phyloP scores from a whole-genome alignment of 2,329 filamentous ascomycete species.

The Penicillium hordei region DNA sequence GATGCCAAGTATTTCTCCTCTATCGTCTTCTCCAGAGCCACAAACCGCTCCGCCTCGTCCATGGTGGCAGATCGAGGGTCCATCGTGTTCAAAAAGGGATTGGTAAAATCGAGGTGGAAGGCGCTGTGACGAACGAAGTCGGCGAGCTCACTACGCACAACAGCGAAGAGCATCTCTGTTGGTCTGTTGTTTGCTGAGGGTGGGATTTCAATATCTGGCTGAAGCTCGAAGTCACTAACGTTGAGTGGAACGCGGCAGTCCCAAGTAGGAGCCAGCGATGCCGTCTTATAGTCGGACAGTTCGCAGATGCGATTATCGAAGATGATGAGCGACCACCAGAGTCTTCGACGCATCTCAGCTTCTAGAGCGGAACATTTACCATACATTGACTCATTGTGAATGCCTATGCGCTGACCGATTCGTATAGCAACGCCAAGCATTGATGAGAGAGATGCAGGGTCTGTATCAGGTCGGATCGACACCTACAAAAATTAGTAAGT shows the following conservation, averaged over 20 bases:
- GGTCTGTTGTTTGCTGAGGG: neutral
- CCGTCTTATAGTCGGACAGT: neutral
- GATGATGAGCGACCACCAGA: neutral
- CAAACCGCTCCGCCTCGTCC: neutral
- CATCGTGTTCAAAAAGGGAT: neutral
- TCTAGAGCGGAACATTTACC: neutral
- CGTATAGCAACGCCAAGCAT: neutral
- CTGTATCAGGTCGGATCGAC: neutral
- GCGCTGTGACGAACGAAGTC: neutral
- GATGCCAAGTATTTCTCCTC: neutral
- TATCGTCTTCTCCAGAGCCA: neutral
- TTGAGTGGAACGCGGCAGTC: neutral
- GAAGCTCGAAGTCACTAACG: neutral
- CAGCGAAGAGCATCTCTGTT: neutral
- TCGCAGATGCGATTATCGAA: neutral
- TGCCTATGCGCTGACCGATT: neutral
- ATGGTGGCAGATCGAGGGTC: fast-evolving
- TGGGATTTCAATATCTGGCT: neutral
- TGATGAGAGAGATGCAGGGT: neutral
- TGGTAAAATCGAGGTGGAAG: neutral
- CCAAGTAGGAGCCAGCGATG: neutral
- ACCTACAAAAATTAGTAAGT: neutral
- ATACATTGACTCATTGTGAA: neutral
- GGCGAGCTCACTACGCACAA: neutral
- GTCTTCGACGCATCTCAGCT: neutral